Percentiles rank a stretch among this genome's conserved stretches.
Conservation (phyloP, 225 moss, liverwort and hornwort species). For the Bryum argenteum region DNA sequence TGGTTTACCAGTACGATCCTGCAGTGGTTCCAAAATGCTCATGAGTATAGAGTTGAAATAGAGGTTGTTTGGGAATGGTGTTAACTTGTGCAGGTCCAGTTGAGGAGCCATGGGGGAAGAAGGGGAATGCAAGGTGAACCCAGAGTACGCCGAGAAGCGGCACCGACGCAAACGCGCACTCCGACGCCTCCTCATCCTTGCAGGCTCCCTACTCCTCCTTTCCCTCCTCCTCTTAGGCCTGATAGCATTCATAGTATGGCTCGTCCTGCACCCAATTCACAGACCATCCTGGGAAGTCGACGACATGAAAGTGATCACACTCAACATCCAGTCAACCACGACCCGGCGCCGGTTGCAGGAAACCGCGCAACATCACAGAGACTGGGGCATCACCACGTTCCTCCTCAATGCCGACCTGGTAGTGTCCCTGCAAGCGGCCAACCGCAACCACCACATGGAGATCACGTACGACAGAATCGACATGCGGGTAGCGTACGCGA, state of each 20-base stretch:
- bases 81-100: neutral
- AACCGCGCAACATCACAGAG: neutral
- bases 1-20: neutral
- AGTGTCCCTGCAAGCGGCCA: constrained; percentile 41
- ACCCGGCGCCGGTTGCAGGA: constrained; percentile 32
- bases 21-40: neutral
- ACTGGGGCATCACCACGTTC: constrained; percentile 32
- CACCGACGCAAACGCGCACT: constrained; percentile 22
- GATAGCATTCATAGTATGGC: constrained; percentile 38
- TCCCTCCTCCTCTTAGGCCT: constrained; percentile 30
- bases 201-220: neutral
- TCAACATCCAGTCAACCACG: constrained; percentile 38
- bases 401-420: constrained; percentile 52
- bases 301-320: constrained; percentile 39
- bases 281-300: constrained; percentile 46
- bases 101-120: constrained; percentile 16
- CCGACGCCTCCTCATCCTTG: constrained; percentile 22
- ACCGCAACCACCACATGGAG: constrained; percentile 76
- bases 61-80: neutral
- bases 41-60: neutral
- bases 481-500: constrained; percentile 53
- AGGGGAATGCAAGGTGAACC: constrained; percentile 41
- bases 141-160: constrained; percentile 24
- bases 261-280: constrained; percentile 45
- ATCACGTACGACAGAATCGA: constrained; percentile 66